Conservation (phyloP, 106 monocot genomes). For the Apostasia shenzhenica region DNA sequence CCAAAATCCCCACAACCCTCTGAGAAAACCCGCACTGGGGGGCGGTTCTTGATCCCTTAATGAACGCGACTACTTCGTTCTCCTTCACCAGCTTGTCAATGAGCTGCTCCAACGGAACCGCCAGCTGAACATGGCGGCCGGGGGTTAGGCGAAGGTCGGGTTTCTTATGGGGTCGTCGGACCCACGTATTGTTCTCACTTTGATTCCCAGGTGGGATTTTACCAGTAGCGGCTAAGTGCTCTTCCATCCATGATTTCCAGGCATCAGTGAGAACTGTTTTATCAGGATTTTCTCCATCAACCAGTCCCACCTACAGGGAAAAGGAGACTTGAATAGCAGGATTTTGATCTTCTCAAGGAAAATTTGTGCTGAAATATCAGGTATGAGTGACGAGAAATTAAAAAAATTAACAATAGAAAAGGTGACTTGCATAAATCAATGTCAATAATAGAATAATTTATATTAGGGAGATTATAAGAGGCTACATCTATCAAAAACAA, state of each 20-base stretch:
- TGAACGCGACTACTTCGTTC: conserved; percentile 87
- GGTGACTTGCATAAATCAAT: neutral
- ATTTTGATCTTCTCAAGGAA: too few relatives aligned
- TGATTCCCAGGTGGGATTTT: conserved; percentile 81
- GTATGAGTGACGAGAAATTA: too few relatives aligned
- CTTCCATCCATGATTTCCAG: conserved; percentile 99
- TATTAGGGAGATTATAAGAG: too few relatives aligned
- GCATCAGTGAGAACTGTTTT: conserved; percentile 49
- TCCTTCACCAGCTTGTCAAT: conserved; percentile 85
- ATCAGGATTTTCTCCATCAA: conserved; percentile 53
- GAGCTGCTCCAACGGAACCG: conserved; percentile 74
- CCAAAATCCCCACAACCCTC: conserved; percentile 71
- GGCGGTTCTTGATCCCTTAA: conserved; percentile 83
- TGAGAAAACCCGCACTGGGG: conserved; percentile 96
- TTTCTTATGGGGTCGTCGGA: conserved; percentile 31
- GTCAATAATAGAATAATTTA: neutral
- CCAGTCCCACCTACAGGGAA: conserved; percentile 45
- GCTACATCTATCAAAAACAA: too few relatives aligned
- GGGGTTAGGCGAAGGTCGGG: conserved; percentile 74
- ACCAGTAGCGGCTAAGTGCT: conserved; percentile 66
- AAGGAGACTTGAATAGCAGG: neutral
- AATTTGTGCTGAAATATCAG: too few relatives aligned
- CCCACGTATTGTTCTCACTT: conserved; percentile 65
- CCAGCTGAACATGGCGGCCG: conserved; percentile 72
- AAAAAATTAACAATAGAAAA: neutral